Conservation (phyloP, 2,329 filamentous ascomycete genomes). For the Cercospora sp. region DNA sequence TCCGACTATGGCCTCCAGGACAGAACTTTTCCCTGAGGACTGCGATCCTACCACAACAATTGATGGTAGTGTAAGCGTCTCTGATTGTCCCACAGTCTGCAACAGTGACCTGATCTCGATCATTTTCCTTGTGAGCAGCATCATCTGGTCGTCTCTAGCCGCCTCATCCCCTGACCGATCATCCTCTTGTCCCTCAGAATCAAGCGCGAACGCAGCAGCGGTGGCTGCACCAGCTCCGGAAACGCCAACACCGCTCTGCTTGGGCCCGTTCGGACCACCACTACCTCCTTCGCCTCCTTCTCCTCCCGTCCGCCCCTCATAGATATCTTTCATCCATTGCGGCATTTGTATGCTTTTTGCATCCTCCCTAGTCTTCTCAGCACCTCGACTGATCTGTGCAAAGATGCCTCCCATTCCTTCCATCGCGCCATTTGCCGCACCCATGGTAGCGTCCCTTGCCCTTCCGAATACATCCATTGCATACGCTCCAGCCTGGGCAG, state of each 20-base stretch:
- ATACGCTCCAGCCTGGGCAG: conserved; percentile 75
- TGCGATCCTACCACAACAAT: conserved; percentile 99
- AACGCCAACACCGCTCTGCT: conserved; percentile 49
- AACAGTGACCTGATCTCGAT: conserved; percentile 95
- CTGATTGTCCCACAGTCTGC: conserved; percentile 88
- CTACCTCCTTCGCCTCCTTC: conserved; percentile 37
- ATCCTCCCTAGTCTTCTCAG: conserved; percentile 77
- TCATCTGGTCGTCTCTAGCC: conserved; percentile 96
- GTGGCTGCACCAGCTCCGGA: conserved; percentile 68
- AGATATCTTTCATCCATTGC: conserved; percentile 73
- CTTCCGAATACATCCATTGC: conserved; percentile 72
- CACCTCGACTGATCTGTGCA: conserved; percentile 75
- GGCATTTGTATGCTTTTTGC: conserved; percentile 53
- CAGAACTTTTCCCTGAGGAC: conserved; percentile 96
- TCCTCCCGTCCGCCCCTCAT: conserved; percentile 39
- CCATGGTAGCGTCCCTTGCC: conserved; percentile 69
- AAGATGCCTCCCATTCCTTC: conserved; percentile 72
- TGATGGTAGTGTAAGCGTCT: conserved; percentile 81
- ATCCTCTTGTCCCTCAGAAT: conserved; percentile 65
- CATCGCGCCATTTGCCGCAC: conserved; percentile 68
- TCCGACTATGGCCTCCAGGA: conserved; percentile 93
- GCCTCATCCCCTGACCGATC: conserved; percentile 61
- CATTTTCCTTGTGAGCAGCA: conserved; percentile 99
- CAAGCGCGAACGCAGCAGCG: conserved; percentile 76
- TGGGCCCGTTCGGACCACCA: conserved; percentile 43